Conservation (phyloP, 495 filamentous ascomycete genomes). For the Jackrogersella multiformis region DNA sequence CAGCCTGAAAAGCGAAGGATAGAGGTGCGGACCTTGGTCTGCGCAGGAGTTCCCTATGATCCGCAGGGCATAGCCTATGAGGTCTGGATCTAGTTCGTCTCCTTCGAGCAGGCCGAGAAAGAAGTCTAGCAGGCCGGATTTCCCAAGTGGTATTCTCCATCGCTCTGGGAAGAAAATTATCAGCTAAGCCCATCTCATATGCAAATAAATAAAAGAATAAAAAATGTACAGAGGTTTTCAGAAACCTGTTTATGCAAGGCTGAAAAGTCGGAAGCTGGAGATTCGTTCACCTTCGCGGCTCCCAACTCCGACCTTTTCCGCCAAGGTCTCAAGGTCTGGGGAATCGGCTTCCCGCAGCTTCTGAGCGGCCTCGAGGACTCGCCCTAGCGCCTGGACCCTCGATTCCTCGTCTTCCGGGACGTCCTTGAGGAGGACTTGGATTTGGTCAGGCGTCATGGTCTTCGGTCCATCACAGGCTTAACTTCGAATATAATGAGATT, state of each 20-base stretch:
- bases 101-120: slow-evolving; percentile 66
- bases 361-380: slow-evolving; percentile 40
- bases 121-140: slow-evolving; percentile 72
- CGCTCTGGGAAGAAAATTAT: slow-evolving; percentile 51
- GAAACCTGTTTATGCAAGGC: background rate
- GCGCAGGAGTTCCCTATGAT: slow-evolving; percentile 84
- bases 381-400: slow-evolving; percentile 38
- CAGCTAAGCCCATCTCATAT: background rate
- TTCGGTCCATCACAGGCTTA: slow-evolving; percentile 19
- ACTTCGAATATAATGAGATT: background rate
- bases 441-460: slow-evolving; percentile 33
- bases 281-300: slow-evolving; percentile 70
- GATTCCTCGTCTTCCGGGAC: slow-evolving; percentile 33
- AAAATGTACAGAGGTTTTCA: slow-evolving; percentile 15
- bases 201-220: background rate
- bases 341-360: slow-evolving; percentile 48
- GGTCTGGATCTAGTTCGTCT: slow-evolving; percentile 41
- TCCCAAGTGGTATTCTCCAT: slow-evolving; percentile 72
- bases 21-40: slow-evolving; percentile 68
- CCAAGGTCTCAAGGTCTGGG: slow-evolving; percentile 57
- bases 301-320: slow-evolving; percentile 69
- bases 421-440: slow-evolving; percentile 32
- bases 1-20: background rate
- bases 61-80: slow-evolving; percentile 67
- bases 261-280: background rate